Evolutionary conservation across 441 rosid species (phyloP), one percentile per base, ranked within the genome.

Genomic region (Bruguiera hainesii): DNA sequence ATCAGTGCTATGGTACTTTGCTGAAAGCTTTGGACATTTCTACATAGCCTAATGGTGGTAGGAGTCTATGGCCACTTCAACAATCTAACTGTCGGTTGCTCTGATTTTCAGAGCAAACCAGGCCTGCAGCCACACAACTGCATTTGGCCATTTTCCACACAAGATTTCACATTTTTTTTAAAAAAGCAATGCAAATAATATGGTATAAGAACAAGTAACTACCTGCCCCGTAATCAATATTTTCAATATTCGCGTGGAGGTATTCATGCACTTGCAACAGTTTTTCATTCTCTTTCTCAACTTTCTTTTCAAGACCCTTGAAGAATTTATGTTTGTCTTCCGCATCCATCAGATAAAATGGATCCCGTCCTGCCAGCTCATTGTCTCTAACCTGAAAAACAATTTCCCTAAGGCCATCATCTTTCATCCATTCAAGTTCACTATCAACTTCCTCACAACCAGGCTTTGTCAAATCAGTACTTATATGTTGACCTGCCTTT

Each of bases 141-240:
- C 21, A 62, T 58, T 42, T 42, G 48, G 48, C 16, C 18, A 42
- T 42, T 42, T 42, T 42, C 48, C 18, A 42, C 15, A 42, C 18
- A 42, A 42, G 15, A 13, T 42, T 42, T 13, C 15, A 42, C 16
- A 11, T 11, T 28, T 21, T 33, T 9, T 5, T 21, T 1, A 65
- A 23, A 26, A n/a, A 3, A 0, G 16, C 11, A 26, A 26, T 19
- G 11, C 29, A 72, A 63, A 69, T 48, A 30, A 63, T n/a, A 64
- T 55, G 29, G 64, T 65, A 61, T 53, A 49, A 23, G 20, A 53
- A 63, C 31, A 51, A 77, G 48, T n/a, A 65, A 68, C 49, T 82
- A 93, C 98, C 98, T 83, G 94, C 86, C 65, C 98, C 98, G 21
- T 93, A 93, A 68, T 89, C 89, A 30, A 93, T 94, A 78, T 93